Conservation (phyloP, 768 basidiomycete genomes). For the Lactarius sanguifluus region DNA sequence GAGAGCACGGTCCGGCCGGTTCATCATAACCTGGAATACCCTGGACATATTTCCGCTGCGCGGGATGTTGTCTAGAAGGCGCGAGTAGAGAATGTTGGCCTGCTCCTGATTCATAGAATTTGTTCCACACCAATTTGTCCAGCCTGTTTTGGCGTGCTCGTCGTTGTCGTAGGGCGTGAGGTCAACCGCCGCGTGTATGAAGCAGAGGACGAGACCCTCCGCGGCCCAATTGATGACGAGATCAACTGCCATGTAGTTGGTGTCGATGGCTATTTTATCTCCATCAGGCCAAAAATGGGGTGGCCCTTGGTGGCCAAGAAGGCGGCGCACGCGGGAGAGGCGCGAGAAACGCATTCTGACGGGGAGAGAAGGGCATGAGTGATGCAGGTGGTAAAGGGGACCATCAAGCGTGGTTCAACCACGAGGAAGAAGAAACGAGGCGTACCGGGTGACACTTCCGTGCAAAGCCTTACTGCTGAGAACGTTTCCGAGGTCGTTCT, state of each 20-base stretch:
- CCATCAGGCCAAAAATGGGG: slow-evolving; percentile 57
- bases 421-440: slow-evolving; percentile 26
- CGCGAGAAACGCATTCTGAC: slow-evolving; percentile 77
- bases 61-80: slow-evolving; percentile 56
- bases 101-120: slow-evolving; percentile 59
- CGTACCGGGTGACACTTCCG: slow-evolving; percentile 78
- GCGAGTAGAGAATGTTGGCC: slow-evolving; percentile 55
- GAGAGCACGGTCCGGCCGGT: slow-evolving; percentile 54
- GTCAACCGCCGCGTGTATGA: slow-evolving; percentile 82
- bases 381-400: slow-evolving; percentile 25
- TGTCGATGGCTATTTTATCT: slow-evolving; percentile 67
- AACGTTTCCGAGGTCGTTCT: slow-evolving; percentile 70
- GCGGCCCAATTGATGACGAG: slow-evolving; percentile 90
- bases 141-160: slow-evolving; percentile 66
- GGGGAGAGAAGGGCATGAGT: slow-evolving; percentile 27
- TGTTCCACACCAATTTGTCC: slow-evolving; percentile 91
- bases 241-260: slow-evolving; percentile 81
- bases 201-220: slow-evolving; percentile 83
- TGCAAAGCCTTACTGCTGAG: slow-evolving; percentile 73
- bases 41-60: slow-evolving; percentile 53
- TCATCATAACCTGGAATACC: slow-evolving; percentile 78
- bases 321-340: slow-evolving; percentile 66
- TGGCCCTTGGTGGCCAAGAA: slow-evolving; percentile 66
- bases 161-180: slow-evolving; percentile 71
- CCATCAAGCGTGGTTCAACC: slow-evolving; percentile 23